Base-by-base conservation (phyloP, 306 rosid species). In the Hylodesmum podocarpum region DNA sequence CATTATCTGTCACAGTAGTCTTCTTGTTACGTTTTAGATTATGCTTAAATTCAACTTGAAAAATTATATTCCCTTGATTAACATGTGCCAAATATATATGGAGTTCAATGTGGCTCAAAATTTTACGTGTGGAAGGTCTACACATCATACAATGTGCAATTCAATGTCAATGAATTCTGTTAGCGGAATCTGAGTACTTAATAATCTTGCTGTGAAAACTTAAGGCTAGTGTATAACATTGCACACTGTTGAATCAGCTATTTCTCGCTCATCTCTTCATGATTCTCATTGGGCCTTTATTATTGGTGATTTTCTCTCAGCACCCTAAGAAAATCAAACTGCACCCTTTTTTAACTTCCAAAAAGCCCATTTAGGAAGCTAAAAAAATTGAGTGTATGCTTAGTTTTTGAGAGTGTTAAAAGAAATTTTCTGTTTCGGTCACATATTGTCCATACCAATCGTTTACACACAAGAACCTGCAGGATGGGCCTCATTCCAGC, bases 31-130 rank as follows among this genome's bases (percentile, higher is more conserved):
- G 16, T 28, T 33, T 5, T 43, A 6, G 4, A 10, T 50, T 49
- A 62, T 33, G 64, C 59, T 78, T 61, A 31, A 51, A 49, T 36
- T 72, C 76, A 11, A 72, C 82, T 78, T 78, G 50, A 37, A 58
- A 71, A 28, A 19, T 37, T 49, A 62, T 72, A 79, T 79, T 79
- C 84, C 49, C 58, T 9, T 46, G 2, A 16, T 46, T 10, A n/a
- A 66, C 84, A 44, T 27, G 63, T n/a, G 18, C 19, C 6, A 70
- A 81, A 69, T 29, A 36, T 53, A 69, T 29, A 36, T 53, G 16
- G 53, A 34, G 33, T 14, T 59, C 16, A 8, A 7, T 34, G 75
- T 73, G 37, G 41, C 64, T 49, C 25, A 14, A 70, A 47, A 16
- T 61, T 50, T 72, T 40, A 36, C 24, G 6, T 78, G 36, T 62